These are phyloP conservation scores for Eucalyptus pauciflora DNA, from an alignment of 345 rosid species.

Conservation along the genomic window DNA sequence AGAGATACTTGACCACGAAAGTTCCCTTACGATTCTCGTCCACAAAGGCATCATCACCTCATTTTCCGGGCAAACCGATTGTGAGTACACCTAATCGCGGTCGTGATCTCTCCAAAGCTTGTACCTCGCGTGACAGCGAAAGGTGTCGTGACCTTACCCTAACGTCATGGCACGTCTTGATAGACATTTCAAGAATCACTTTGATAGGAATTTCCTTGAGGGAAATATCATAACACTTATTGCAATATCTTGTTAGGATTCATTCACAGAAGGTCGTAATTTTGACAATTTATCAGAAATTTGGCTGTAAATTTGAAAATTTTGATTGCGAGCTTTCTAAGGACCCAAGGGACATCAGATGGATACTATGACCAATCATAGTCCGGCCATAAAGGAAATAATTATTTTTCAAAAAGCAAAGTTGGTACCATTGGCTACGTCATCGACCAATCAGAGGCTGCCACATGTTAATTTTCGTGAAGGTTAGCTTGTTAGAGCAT, in stretches of 20 bases:
- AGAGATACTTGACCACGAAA: no score
- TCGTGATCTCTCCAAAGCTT: fast-evolving
- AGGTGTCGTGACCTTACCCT: no score
- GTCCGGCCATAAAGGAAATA: background rate
- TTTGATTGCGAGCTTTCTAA: background rate
- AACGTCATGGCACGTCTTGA: no score
- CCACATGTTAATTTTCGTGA: background rate
- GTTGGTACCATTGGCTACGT: no score
- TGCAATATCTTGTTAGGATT: background rate
- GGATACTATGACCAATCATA: background rate
- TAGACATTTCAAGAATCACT: no score
- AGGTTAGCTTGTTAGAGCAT: background rate
- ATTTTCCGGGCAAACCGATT: fast-evolving
- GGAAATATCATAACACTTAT: background rate
- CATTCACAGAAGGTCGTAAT: background rate
- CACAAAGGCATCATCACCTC: no score
- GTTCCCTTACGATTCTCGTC: no score
- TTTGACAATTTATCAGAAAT: background rate
- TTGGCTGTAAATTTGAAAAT: background rate
- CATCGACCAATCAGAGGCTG: background rate
- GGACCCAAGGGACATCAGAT: background rate
- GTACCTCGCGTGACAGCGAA: no score
- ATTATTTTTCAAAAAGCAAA: no score
- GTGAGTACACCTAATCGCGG: no score
- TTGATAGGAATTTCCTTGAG: background rate